Evolutionary conservation across 805 yeast species (phyloP), one percentile per base, ranked within the genome.

Genomic region (Nakazawaea sp.): DNA sequence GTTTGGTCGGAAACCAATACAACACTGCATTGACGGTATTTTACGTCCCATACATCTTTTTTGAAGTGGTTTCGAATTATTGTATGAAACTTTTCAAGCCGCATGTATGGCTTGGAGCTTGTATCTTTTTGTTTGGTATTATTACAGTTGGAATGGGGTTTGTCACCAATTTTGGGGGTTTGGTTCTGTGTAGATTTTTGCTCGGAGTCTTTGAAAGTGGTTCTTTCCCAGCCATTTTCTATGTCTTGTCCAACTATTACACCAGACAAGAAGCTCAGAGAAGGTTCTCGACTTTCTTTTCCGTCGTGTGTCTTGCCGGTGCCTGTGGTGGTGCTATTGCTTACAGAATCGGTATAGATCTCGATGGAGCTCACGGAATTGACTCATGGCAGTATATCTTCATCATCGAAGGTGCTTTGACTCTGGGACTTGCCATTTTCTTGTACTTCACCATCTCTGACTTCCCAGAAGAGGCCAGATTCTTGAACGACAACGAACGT

Each of bases 21-120:
- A 77, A 76, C 48, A 62, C 62, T 21, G 74, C 77, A 4, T 64
- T 78, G 47, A 72, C 80, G 10, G 63, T 78, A 8, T 78, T 78
- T 51, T 78, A 74, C 25, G 37, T 43, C 2, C 46, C 46, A 24
- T 43, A 43, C 29, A 17, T 43, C 16, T 41, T 43, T 35, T 36
- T 43, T 28, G 46, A 43, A 27, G 28, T 38, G 19, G 33, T 65
- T 18, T 59, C 68, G 32, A 67, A 66, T 43, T 60, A 61, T 40
- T 35, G 55, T 29, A 54, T 67, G 44, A 63, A 63, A 40, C 50
- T 52, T 21, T 51, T 66, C 33, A 51, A 55, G 27, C 73, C 74
- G 12, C 68, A 64, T 40, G 52, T 59, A 17, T 67, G 68, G 64
- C 55, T 68, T 33, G 52, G 64, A 34, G 46, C 45, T 5, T 56